Conservation (phyloP, 1,284 basidiomycete genomes). For the Pterula multifida region DNA sequence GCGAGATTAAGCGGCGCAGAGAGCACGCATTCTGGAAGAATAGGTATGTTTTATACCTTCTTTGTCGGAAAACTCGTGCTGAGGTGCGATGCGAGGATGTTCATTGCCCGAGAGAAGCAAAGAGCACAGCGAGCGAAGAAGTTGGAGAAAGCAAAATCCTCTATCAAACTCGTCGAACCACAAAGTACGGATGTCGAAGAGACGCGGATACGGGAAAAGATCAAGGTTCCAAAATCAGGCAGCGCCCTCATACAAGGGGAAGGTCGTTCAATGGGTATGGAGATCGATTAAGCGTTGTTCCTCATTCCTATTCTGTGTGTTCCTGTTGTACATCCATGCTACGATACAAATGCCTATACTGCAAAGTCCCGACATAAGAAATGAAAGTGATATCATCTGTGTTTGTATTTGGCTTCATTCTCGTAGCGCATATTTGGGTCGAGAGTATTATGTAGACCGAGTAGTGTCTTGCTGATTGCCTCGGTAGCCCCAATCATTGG, state of each 20-base stretch:
- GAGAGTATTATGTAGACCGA: constrained; percentile 84
- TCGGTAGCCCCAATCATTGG: constrained; percentile 96
- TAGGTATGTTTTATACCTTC: constrained; percentile 37
- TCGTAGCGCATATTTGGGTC: constrained; percentile 73
- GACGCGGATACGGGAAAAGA: constrained; percentile 59
- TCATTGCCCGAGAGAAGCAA: constrained; percentile 60
- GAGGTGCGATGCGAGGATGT: constrained; percentile 49
- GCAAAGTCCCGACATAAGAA: constrained; percentile 7
- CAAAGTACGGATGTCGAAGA: constrained; percentile 31
- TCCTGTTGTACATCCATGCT: constrained; percentile 2
- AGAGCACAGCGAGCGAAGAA: constrained; percentile 57
- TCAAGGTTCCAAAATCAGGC: constrained; percentile 61
- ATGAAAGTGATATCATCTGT: constrained; percentile 32
- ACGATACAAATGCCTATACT: not conserved
- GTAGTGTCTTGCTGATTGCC: constrained; percentile 88
- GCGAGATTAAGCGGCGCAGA: constrained; percentile 84
- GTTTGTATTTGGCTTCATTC: constrained; percentile 84
- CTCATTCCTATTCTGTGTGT: constrained; percentile 1
- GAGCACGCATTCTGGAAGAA: constrained; percentile 98
- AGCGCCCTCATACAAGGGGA: constrained; percentile 69
- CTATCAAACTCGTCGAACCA: constrained; percentile 67
- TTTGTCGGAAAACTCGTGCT: not conserved
- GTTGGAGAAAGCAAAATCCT: constrained; percentile 42
- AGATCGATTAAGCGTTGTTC: constrained; percentile 42
- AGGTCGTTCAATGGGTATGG: constrained; percentile 74